phyloP scores from a whole-genome alignment of 805 yeast species.

The Saccharomyces paradoxus region DNA sequence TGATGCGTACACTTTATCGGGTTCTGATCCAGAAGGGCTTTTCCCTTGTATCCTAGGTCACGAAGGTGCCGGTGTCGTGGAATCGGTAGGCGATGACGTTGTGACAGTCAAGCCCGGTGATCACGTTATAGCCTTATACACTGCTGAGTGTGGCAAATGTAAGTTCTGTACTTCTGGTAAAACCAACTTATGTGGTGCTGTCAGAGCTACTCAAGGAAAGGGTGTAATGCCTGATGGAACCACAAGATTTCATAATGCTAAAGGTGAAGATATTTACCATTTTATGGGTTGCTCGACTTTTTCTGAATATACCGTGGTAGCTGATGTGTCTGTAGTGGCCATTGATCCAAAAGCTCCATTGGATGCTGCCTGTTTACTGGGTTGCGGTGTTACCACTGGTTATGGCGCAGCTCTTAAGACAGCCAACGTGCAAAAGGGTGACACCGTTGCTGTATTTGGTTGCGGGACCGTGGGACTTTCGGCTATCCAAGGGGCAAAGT shows the following conservation, averaged over 20 bases:
- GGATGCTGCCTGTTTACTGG: constrained; percentile 85
- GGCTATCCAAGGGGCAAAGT: constrained; percentile 89
- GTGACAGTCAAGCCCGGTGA: constrained; percentile 87
- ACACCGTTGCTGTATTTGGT: constrained; percentile 92
- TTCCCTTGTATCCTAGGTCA: constrained; percentile 93
- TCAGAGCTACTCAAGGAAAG: constrained; percentile 95
- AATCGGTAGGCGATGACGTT: constrained; percentile 90
- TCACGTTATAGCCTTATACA: constrained; percentile 86
- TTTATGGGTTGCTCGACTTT: constrained; percentile 98
- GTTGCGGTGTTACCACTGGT: constrained; percentile 98
- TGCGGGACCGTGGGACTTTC: constrained; percentile 97
- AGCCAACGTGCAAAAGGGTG: constrained; percentile 80
- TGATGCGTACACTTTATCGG: constrained; percentile 92
- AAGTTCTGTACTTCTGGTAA: constrained; percentile 91
- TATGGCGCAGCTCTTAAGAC: constrained; percentile 95
- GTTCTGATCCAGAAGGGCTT: constrained; percentile 92
- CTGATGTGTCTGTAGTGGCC: constrained; percentile 93
- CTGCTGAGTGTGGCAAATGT: constrained; percentile 94
- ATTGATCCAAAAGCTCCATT: constrained; percentile 76
- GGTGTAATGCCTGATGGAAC: constrained; percentile 99
- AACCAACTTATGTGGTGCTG: constrained; percentile 92
- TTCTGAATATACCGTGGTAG: constrained; percentile 95
- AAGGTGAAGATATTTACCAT: constrained; percentile 79
- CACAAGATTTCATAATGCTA: constrained; percentile 66
- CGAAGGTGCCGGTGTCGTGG: constrained; percentile 97